Percentiles rank a stretch among this genome's conserved stretches.
Conservation (phyloP, 306 rosid species). For the Calophaca sinica region DNA sequence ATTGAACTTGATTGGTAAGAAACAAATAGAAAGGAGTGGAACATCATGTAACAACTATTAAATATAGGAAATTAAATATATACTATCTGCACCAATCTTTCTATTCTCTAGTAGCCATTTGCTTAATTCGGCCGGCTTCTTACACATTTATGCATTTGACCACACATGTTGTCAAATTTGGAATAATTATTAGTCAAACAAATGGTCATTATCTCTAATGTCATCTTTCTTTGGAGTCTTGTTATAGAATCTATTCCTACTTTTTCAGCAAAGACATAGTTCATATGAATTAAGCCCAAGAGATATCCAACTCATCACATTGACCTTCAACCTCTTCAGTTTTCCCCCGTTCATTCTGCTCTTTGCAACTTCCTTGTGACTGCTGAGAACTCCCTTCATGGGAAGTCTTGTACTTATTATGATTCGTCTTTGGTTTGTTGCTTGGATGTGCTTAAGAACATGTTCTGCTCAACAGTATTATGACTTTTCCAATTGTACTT, state of each 20-base stretch:
- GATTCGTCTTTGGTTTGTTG: constrained; percentile 52
- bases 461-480: constrained; percentile 57
- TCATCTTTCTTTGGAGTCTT: constrained; percentile 37
- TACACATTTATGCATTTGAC: constrained; percentile 31
- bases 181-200: constrained; percentile 24
- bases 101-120: constrained; percentile 39
- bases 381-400: background rate
- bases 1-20: constrained; percentile 44
- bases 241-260: background rate
- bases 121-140: constrained; percentile 52
- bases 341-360: background rate
- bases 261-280: background rate
- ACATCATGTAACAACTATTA: constrained; percentile 17
- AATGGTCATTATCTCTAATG: constrained; percentile 34
- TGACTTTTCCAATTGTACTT: constrained; percentile 49
- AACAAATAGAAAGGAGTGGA: constrained; percentile 42
- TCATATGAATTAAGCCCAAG: constrained; percentile 23
- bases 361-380: too few relatives aligned
- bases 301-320: constrained; percentile 6
- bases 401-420: constrained; percentile 39
- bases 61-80: background rate
- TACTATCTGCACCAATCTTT: constrained; percentile 7
- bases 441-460: constrained; percentile 47
- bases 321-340: constrained; percentile 31
- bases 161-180: constrained; percentile 18